These are phyloP conservation scores for Thamnidium elegans DNA, from an alignment of 192 early-diverging fungal genomes.

Conservation along the genomic window DNA sequence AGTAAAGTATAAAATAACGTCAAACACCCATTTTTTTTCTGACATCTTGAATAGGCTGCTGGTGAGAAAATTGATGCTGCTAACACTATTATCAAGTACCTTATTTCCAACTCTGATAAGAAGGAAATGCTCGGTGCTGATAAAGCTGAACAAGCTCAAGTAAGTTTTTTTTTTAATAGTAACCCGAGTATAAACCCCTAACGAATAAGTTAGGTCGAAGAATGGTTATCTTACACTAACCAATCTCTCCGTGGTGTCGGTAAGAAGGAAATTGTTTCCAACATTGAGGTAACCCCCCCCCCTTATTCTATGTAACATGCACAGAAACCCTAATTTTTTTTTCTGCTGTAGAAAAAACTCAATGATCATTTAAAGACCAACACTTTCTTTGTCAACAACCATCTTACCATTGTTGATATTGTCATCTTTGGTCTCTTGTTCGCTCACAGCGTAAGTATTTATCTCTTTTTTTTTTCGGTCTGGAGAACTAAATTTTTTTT, in stretches of 20 bases:
- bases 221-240: constrained; percentile 29
- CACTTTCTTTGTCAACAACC: constrained; percentile 68
- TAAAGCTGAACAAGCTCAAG: constrained; percentile 27
- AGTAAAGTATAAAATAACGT: constrained; percentile 3
- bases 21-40: background rate
- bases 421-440: constrained; percentile 66
- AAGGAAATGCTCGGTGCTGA: constrained; percentile 24
- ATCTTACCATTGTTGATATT: constrained; percentile 63
- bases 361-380: constrained; percentile 59
- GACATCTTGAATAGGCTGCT: constrained; percentile 4
- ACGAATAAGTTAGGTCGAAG: constrained; percentile 27
- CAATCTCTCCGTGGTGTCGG: constrained; percentile 15
- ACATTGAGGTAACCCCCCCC: constrained; percentile 14
- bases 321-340: background rate
- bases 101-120: constrained; percentile 23
- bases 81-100: constrained; percentile 28
- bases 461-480: constrained; percentile 3
- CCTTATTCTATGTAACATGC: background rate
- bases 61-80: constrained; percentile 19
- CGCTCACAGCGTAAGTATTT: constrained; percentile 43
- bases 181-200: background rate
- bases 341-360: constrained; percentile 16
- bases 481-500: no score
- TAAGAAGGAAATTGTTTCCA: constrained; percentile 29
- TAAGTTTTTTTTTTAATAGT: constrained; percentile 6